These are phyloP conservation scores for Chenopodium quinoa DNA, from an alignment of 148 eudicot species.

Conservation along the genomic window DNA sequence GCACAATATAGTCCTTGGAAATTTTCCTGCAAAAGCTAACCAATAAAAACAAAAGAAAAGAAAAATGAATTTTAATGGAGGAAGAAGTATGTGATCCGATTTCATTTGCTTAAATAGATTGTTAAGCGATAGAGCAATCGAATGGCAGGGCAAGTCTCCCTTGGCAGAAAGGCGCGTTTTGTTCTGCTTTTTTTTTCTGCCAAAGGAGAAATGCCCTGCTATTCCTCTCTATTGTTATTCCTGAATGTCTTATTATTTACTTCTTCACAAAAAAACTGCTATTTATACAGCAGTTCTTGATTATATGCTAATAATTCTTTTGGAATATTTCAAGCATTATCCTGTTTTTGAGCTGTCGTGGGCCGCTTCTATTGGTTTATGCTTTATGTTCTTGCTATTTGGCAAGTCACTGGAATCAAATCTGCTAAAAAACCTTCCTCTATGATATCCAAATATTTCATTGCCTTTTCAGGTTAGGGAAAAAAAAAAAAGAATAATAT, in stretches of 20 bases:
- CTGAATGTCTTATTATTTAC: not conserved
- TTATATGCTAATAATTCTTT: not conserved
- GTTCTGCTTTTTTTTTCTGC: not conserved
- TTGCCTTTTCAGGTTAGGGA: not conserved
- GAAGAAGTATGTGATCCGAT: not conserved
- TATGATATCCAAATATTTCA: not conserved
- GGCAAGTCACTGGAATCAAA: not conserved
- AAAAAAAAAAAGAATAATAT: not conserved
- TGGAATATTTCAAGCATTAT: constrained; percentile 6
- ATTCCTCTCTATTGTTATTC: constrained; percentile 16
- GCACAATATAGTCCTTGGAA: not conserved
- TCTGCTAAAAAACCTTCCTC: not conserved
- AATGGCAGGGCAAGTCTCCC: constrained; percentile 43
- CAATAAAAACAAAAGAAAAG: too few relatives aligned
- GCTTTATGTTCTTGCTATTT: not conserved
- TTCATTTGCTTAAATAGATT: too few relatives aligned
- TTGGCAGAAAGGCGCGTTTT: constrained; percentile 22
- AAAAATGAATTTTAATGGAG: not conserved
- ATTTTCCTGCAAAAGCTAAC: not conserved
- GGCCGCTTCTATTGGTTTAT: not conserved
- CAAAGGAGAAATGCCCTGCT: constrained; percentile 31
- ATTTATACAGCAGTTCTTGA: constrained; percentile 3
- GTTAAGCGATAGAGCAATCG: too few relatives aligned
- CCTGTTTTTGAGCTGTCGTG: not conserved
- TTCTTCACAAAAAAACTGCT: not conserved